A percentile compares a stretch with the other conserved stretches of the same genome.
Evolutionary conservation across 805 yeast species (phyloP).

Genomic region (Grigorovia humatica): DNA sequence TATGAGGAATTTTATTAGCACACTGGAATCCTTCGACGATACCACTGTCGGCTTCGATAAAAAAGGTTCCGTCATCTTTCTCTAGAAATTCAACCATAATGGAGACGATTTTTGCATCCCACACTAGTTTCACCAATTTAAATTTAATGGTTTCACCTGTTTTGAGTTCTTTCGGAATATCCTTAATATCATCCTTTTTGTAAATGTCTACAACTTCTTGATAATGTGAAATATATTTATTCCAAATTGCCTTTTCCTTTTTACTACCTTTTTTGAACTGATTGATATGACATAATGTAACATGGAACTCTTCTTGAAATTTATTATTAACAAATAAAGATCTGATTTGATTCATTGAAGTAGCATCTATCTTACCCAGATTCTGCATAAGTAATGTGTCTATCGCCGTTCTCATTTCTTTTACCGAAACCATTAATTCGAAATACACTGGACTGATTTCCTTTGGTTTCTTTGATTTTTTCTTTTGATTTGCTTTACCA

Average conservation of each 20-base stretch:
- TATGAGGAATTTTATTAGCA: slow-evolving; percentile 46
- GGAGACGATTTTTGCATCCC: slow-evolving; percentile 45
- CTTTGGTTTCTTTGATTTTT: slow-evolving; percentile 8
- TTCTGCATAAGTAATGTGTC: not conserved
- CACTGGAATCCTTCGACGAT: slow-evolving; percentile 17
- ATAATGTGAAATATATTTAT: slow-evolving; percentile 17
- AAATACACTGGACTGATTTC: slow-evolving; percentile 34
- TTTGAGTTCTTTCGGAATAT: not conserved
- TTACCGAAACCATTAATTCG: slow-evolving; percentile 21
- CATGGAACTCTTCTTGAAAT: slow-evolving; percentile 50
- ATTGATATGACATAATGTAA: slow-evolving; percentile 49
- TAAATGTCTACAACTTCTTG: slow-evolving; percentile 5
- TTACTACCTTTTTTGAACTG: slow-evolving; percentile 26
- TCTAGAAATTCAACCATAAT: slow-evolving; percentile 33
- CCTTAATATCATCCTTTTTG: slow-evolving; percentile 3
- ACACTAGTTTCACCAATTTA: slow-evolving; percentile 35
- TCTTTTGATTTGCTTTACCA: slow-evolving; percentile 10
- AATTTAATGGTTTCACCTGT: slow-evolving; percentile 31
- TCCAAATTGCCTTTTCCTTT: slow-evolving; percentile 21
- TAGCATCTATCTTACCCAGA: not conserved
- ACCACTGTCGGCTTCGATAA: slow-evolving; percentile 8
- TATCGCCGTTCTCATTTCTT: slow-evolving; percentile 2
- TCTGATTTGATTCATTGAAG: not conserved
- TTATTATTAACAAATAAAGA: slow-evolving; percentile 18
- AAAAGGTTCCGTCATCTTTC: slow-evolving; percentile 2